Evolutionary conservation across 805 yeast genomes (phyloP).

Genomic region (Saccharomycopsis fodiens): DNA sequence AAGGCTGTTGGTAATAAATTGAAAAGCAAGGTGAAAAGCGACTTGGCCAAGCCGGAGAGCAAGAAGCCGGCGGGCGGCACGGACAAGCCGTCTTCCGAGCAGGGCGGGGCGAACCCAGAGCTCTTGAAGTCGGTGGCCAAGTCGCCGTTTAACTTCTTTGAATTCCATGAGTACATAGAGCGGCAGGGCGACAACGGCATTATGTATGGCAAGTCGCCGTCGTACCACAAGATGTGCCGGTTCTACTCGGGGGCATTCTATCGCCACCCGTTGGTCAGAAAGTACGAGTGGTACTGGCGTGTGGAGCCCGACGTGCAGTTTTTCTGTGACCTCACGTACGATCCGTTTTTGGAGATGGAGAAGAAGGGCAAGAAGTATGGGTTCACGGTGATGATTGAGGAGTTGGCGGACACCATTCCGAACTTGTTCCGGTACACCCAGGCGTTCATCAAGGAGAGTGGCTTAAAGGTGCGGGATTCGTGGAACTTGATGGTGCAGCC

Average conservation of each 20-base stretch:
- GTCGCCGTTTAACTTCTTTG: constrained; percentile 22
- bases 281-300: constrained; percentile 91
- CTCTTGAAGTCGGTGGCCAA: neutral
- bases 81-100: neutral
- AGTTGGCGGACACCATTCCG: constrained; percentile 76
- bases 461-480: constrained; percentile 46
- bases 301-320: constrained; percentile 91
- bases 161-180: constrained; percentile 48
- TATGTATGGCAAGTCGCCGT: constrained; percentile 72
- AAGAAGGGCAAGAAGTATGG: constrained; percentile 68
- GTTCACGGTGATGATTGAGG: constrained; percentile 72
- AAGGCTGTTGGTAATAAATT: too few species aligned
- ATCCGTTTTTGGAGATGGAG: constrained; percentile 81
- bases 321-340: constrained; percentile 86
- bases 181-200: constrained; percentile 78
- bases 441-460: constrained; percentile 45
- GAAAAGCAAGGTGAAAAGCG: neutral
- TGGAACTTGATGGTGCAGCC: constrained; percentile 61
- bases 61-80: too few species aligned
- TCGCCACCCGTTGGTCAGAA: constrained; percentile 63
- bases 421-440: constrained; percentile 68
- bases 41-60: neutral
- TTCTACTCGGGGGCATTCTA: constrained; percentile 79
- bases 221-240: constrained; percentile 95
- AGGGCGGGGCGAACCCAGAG: neutral